Percentiles rank a stretch among this genome's conserved stretches.
Evolutionary conservation across 1,139 yeast genomes (phyloP).

Genomic region (Wickerhamomyces sp.): DNA sequence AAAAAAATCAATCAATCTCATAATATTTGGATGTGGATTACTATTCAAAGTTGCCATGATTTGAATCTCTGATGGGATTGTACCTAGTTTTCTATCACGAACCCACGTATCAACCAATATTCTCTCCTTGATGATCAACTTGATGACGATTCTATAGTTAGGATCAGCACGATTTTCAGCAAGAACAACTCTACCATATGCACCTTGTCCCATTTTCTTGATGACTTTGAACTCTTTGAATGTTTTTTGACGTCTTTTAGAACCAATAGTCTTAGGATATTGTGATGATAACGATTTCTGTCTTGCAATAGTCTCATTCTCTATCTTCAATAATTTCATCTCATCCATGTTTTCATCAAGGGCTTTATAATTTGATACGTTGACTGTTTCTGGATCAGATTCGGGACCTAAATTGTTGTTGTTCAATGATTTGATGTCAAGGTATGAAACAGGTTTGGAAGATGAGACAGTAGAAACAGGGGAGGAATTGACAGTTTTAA

Average conservation of each 20-base stretch:
- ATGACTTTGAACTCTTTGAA: conserved; percentile 65
- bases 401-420: conserved; percentile 7
- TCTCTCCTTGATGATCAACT: conserved; percentile 86
- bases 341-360: conserved; percentile 29
- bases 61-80: conserved; percentile 92
- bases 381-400: background rate
- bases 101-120: conserved; percentile 97
- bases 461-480: conserved; percentile 7
- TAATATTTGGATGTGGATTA: conserved; percentile 81
- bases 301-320: conserved; percentile 37
- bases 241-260: conserved; percentile 57
- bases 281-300: conserved; percentile 33
- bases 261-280: conserved; percentile 60
- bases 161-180: conserved; percentile 66
- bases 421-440: conserved; percentile 10
- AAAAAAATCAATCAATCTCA: conserved; percentile 81
- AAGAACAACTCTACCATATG: conserved; percentile 87
- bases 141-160: conserved; percentile 66
- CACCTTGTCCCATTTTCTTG: conserved; percentile 91
- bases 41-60: conserved; percentile 74
- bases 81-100: conserved; percentile 82
- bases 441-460: conserved; percentile 12
- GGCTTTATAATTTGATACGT: conserved; percentile 11
- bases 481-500: conserved; percentile 13
- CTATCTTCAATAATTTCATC: conserved; percentile 38